Conservation (phyloP, 2,329 filamentous ascomycete species). For the Trichocomaceae sp. region DNA sequence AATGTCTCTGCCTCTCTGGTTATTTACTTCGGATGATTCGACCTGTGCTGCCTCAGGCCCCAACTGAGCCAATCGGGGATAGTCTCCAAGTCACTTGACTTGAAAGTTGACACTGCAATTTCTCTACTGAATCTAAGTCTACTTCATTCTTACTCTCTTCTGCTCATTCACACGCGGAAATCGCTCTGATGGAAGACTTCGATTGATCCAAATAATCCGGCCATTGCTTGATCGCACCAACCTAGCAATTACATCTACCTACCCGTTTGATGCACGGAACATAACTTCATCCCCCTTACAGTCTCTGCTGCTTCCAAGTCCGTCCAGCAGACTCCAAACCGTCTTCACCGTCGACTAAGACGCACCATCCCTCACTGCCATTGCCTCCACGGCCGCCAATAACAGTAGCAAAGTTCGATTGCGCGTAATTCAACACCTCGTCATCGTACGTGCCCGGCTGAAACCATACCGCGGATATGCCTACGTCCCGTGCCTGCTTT, state of each 20-base stretch:
- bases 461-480: slow-evolving; percentile 73
- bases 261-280: neutral
- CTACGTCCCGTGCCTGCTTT: slow-evolving; percentile 66
- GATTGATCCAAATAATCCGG: too few species aligned
- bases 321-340: slow-evolving; percentile 53
- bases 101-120: too few species aligned
- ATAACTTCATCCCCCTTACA: slow-evolving; percentile 21
- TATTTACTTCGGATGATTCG: neutral
- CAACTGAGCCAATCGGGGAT: too few species aligned
- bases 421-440: slow-evolving; percentile 63
- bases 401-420: slow-evolving; percentile 60
- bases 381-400: slow-evolving; percentile 60
- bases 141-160: too few species aligned
- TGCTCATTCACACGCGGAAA: too few species aligned
- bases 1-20: too few species aligned
- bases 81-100: too few species aligned
- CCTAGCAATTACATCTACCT: too few species aligned
- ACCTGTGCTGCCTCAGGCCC: neutral
- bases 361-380: slow-evolving; percentile 75
- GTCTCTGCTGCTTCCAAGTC: slow-evolving; percentile 36
- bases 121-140: too few species aligned
- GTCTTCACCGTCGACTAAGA: slow-evolving; percentile 73
- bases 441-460: slow-evolving; percentile 86
- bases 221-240: too few species aligned
- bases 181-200: too few species aligned